A percentile compares a stretch with the other conserved stretches of the same genome.
These are phyloP conservation scores for Xerophyta viscosa DNA, from an alignment of 106 monocot species.

Conservation along the genomic window DNA sequence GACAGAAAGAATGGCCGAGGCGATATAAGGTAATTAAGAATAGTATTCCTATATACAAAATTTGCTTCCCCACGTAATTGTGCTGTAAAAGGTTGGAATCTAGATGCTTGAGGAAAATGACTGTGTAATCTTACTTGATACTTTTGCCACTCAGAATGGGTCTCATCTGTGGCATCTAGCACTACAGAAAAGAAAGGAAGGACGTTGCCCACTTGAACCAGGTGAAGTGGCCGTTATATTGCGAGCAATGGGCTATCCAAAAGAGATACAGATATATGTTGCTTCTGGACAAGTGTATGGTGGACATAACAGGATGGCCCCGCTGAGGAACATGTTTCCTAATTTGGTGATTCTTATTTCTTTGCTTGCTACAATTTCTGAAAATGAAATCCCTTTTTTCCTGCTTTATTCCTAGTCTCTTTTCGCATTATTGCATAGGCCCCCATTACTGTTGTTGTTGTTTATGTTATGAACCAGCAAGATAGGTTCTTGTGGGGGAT, in stretches of 20 bases:
- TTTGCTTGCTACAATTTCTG: no score
- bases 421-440: no score
- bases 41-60: no score
- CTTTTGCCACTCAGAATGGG: conserved; percentile 59
- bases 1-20: conserved; percentile 96
- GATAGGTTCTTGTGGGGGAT: no score
- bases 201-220: conserved; percentile 96
- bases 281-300: conserved; percentile 98
- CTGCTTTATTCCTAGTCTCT: no score
- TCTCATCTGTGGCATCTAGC: conserved; percentile 93
- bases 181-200: conserved; percentile 89
- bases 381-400: no score
- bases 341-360: conserved; percentile 61
- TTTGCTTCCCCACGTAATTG: no score
- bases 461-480: no score
- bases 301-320: conserved; percentile 91
- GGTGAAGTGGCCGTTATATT: conserved; percentile 89
- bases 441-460: no score
- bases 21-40: conserved; percentile 81
- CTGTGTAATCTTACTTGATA: background rate
- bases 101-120: background rate
- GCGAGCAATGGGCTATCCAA: conserved; percentile 92
- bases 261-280: conserved; percentile 98
- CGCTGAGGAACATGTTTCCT: conserved; percentile 96
- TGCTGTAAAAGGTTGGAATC: no score